A percentile compares a stretch with the other conserved stretches of the same genome.
Evolutionary conservation across 495 filamentous ascomycete species (phyloP).

Genomic region (Lophiotrema nucula): DNA sequence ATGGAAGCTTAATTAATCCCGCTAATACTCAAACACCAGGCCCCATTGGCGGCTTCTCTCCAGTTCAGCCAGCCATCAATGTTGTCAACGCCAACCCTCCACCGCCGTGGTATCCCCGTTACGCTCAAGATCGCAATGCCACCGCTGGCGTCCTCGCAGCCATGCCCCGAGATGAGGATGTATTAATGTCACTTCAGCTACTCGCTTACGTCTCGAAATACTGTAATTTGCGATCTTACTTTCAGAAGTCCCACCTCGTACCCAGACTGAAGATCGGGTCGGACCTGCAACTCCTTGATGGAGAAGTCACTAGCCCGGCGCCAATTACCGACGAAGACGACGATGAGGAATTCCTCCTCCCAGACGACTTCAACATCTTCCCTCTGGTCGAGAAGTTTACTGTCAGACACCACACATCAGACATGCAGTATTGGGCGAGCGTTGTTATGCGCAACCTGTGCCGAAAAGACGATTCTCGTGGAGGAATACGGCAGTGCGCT

Average conservation of each 20-base stretch:
- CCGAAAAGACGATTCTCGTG: constrained; percentile 90
- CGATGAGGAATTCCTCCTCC: constrained; percentile 82
- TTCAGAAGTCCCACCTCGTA: constrained; percentile 91
- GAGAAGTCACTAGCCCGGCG: constrained; percentile 48
- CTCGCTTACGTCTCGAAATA: constrained; percentile 98
- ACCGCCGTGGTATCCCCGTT: constrained; percentile 65
- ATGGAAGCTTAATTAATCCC: constrained; percentile 79
- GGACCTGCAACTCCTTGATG: constrained; percentile 76
- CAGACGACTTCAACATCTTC: constrained; percentile 97
- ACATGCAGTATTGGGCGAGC: constrained; percentile 99
- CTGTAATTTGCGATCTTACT: constrained; percentile 91
- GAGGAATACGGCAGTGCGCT: constrained; percentile 93
- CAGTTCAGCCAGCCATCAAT: constrained; percentile 67
- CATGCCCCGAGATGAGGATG: constrained; percentile 95
- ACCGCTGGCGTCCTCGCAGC: constrained; percentile 72
- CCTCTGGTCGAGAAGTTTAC: constrained; percentile 98
- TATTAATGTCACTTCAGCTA: constrained; percentile 96
- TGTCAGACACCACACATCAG: constrained; percentile 84
- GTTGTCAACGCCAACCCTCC: constrained; percentile 59
- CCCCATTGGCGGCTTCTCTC: constrained; percentile 65
- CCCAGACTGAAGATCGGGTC: constrained; percentile 86
- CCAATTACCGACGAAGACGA: constrained; percentile 53
- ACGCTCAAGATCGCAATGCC: constrained; percentile 64
- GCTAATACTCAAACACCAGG: constrained; percentile 52
- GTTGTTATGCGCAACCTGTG: constrained; percentile 99